These are phyloP conservation scores for Scenedesmus sp. DNA, from an alignment of 163 green algal genomes.

Conservation along the genomic window DNA sequence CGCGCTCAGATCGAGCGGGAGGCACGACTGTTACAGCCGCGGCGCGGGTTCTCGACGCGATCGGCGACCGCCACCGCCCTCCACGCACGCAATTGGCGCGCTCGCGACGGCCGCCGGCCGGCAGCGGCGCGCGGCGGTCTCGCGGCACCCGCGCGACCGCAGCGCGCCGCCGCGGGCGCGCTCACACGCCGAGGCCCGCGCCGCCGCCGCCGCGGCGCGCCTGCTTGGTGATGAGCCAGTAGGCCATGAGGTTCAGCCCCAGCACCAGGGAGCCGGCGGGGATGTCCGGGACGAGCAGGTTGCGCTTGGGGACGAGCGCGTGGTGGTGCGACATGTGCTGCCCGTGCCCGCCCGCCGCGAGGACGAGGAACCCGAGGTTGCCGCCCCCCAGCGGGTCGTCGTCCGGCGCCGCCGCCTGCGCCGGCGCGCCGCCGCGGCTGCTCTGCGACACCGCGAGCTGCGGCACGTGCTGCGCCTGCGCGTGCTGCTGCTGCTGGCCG, in stretches of 20 bases:
- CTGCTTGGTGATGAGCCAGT: constrained; percentile 27
- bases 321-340: background rate
- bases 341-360: background rate
- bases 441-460: background rate
- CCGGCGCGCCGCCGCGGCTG: background rate
- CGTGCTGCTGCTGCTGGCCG: background rate
- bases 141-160: too few relatives aligned
- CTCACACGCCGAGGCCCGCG: too few relatives aligned
- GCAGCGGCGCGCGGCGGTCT: too few relatives aligned
- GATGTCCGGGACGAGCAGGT: constrained; percentile 10
- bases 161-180: too few relatives aligned
- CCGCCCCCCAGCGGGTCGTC: too few relatives aligned
- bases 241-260: constrained; percentile 29
- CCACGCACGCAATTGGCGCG: too few relatives aligned
- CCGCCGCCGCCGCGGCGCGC: constrained; percentile 5
- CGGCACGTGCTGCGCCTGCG: background rate
- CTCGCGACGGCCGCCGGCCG: too few relatives aligned
- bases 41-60: too few relatives aligned
- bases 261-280: constrained; percentile 12
- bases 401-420: too few relatives aligned
- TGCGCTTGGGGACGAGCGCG: constrained; percentile 11
- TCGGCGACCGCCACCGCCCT: too few relatives aligned
- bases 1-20: too few relatives aligned
- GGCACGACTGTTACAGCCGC: too few relatives aligned
- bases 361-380: constrained; percentile 4